Evolutionary conservation across 257 asterid genomes (phyloP).

Genomic region (Thymus quinquecostatus): DNA sequence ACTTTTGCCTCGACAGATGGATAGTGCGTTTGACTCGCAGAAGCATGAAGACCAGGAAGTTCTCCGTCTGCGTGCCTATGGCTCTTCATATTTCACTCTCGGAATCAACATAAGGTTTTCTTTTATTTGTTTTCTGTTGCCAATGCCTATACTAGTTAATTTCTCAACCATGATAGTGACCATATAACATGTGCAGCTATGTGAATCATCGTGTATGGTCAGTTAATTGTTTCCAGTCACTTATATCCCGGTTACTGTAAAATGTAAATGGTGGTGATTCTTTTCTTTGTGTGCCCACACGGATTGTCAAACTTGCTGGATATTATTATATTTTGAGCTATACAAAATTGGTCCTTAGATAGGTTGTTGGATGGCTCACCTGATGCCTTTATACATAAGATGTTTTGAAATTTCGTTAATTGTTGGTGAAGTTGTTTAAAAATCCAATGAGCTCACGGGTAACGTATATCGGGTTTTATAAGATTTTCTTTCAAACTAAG

Average conservation of each 20-base stretch:
- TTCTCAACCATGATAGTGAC: conserved; percentile 23
- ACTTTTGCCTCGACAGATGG: conserved; percentile 48
- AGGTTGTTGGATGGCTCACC: neutral
- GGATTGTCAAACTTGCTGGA: conserved; percentile 4
- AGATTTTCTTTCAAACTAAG: conserved; percentile 9
- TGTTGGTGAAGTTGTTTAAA: conserved; percentile 1
- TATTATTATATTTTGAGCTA: neutral
- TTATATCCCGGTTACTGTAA: conserved; percentile 1
- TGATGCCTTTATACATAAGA: conserved; percentile 12
- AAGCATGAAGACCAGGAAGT: conserved; percentile 78
- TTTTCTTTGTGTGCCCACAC: neutral
- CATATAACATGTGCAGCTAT: neutral
- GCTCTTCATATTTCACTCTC: conserved; percentile 91
- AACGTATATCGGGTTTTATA: neutral
- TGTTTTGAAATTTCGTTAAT: conserved; percentile 1
- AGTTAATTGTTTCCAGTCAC: conserved; percentile 7
- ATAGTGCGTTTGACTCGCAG: conserved; percentile 44
- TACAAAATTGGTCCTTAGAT: conserved; percentile 7
- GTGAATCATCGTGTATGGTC: conserved; percentile 16
- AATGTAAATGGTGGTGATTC: neutral
- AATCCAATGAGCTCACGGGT: neutral
- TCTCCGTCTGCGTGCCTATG: conserved; percentile 87
- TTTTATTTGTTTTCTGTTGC: conserved; percentile 20
- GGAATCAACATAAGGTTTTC: conserved; percentile 90
- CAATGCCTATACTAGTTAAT: conserved; percentile 10